These are phyloP conservation scores for Triglochin maritima DNA, from an alignment of 106 monocot species.

Conservation along the genomic window DNA sequence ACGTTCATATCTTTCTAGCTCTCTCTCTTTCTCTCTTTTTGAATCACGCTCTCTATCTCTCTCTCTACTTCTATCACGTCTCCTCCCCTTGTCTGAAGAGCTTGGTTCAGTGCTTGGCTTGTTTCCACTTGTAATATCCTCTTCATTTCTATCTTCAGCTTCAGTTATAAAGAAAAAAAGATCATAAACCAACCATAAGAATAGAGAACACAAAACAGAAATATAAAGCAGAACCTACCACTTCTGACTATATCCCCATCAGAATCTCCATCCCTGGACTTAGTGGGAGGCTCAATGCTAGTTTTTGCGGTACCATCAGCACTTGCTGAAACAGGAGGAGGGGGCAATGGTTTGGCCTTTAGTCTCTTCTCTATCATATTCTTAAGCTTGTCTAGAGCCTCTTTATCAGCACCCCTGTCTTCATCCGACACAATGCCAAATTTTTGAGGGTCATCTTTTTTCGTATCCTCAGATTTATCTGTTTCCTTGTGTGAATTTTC, in stretches of 20 bases:
- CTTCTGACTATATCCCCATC: conserved; percentile 44
- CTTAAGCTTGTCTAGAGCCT: conserved; percentile 58
- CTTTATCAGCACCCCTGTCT: conserved; percentile 67
- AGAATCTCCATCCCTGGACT: conserved; percentile 51
- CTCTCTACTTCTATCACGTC: conserved; percentile 49
- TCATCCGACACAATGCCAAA: conserved; percentile 89
- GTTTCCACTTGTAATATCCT: conserved; percentile 50
- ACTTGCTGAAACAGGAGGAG: conserved; percentile 31
- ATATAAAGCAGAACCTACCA: conserved; percentile 22
- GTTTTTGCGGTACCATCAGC: conserved; percentile 36
- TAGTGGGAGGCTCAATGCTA: conserved; percentile 48
- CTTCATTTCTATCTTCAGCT: conserved; percentile 63
- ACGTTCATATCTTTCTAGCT: conserved; percentile 72
- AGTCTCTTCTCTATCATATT: conserved; percentile 78
- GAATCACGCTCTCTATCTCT: conserved; percentile 58
- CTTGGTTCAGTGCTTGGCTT: conserved; percentile 37
- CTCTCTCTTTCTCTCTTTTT: conserved; percentile 65
- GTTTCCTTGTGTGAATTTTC: conserved; percentile 32
- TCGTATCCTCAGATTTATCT: conserved; percentile 44
- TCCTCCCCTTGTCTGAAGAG: conserved; percentile 50
- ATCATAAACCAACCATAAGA: neutral
- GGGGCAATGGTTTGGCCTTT: conserved; percentile 63
- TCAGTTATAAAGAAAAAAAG: conserved; percentile 25
- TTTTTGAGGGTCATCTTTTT: conserved; percentile 39
- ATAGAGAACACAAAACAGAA: neutral